Evolutionary conservation across 2,329 filamentous ascomycete species (phyloP).

Genomic region (Amylocarpus encephaloides): DNA sequence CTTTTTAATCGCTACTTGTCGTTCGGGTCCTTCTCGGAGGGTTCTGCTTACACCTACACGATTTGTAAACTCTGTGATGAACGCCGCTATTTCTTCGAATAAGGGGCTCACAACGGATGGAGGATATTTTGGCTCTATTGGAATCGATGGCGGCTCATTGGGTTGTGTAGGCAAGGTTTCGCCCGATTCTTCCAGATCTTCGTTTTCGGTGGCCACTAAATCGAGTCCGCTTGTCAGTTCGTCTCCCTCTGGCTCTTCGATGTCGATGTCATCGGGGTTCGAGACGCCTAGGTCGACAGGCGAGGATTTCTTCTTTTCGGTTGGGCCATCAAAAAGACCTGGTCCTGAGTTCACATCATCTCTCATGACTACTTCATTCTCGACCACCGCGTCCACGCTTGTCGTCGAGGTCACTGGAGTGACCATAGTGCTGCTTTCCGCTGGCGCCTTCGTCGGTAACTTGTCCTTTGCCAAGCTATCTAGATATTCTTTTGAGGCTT

Average conservation of each 20-base stretch:
- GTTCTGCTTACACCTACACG: too few relatives aligned
- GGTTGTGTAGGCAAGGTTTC: neutral
- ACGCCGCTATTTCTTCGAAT: too few relatives aligned
- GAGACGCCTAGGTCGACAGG: constrained; percentile 14
- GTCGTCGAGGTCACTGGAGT: constrained; percentile 19
- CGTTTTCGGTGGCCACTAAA: constrained; percentile 6
- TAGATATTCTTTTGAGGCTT: constrained; percentile 46
- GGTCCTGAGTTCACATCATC: constrained; percentile 11
- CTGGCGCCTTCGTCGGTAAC: constrained; percentile 6
- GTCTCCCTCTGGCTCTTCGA: constrained; percentile 27
- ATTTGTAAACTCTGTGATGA: too few relatives aligned
- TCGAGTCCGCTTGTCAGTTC: constrained; percentile 25
- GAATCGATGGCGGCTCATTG: neutral
- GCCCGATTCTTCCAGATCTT: neutral
- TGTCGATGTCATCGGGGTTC: constrained; percentile 32
- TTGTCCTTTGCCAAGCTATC: constrained; percentile 5
- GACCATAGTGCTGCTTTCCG: constrained; percentile 16
- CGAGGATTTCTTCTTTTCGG: constrained; percentile 11
- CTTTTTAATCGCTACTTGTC: constrained; percentile 7
- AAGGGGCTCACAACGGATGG: too few relatives aligned
- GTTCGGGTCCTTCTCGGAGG: neutral
- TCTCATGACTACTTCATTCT: constrained; percentile 9
- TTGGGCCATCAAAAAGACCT: constrained; percentile 23
- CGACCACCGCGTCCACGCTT: constrained; percentile 8
- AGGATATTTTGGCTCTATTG: neutral